Evolutionary conservation across 805 yeast genomes (phyloP).

Genomic region (Hanseniaspora thailandica): DNA sequence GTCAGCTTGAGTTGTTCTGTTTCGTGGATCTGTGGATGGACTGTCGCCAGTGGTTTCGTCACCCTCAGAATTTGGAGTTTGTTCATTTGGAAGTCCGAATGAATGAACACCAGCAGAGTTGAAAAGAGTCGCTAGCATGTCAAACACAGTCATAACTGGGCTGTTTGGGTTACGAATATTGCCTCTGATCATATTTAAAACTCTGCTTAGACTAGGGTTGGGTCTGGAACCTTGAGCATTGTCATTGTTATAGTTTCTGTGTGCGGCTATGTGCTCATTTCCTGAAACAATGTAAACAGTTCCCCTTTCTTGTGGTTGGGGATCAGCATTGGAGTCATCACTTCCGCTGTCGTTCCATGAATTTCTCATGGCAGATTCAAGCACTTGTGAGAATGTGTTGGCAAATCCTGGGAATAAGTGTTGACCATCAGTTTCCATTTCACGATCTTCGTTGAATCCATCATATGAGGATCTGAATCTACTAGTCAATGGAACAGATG

Average conservation of each 20-base stretch:
- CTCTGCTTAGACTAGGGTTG: neutral
- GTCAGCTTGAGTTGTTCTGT: neutral
- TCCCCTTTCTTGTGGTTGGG: neutral
- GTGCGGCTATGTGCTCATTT: neutral
- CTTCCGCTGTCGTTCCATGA: neutral
- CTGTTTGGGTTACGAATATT: neutral
- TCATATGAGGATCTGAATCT: neutral
- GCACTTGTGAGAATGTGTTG: neutral
- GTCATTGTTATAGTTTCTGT: neutral
- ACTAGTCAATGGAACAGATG: neutral
- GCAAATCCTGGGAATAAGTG: neutral
- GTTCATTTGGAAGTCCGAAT: no score
- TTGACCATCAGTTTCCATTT: no score
- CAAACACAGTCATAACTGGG: neutral
- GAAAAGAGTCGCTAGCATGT: neutral
- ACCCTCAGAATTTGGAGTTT: neutral
- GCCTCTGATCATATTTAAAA: neutral
- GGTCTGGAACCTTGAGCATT: neutral
- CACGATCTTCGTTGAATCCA: neutral
- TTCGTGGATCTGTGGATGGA: neutral
- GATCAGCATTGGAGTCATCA: neutral
- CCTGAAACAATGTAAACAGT: constrained; percentile 1
- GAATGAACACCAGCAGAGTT: no score
- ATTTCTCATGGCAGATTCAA: neutral
- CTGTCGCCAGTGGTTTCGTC: neutral